Evolutionary conservation across 257 asterid species (phyloP), one percentile per base, ranked within the genome.

Genomic region (Datura wrightii): DNA sequence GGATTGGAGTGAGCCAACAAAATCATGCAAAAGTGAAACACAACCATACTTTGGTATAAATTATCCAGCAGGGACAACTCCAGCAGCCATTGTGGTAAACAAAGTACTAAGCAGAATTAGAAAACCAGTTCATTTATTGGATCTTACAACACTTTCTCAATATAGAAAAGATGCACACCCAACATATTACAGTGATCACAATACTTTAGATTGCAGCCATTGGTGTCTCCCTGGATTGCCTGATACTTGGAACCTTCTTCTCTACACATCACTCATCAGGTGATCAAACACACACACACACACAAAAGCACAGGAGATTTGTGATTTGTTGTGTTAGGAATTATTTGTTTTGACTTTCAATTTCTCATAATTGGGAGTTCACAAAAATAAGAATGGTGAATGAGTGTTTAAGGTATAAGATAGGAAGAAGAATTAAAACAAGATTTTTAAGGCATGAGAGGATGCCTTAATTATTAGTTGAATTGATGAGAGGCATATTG

Each of bases 151-250:
- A n/a, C 92, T 96, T 4, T 94, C 99, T 0, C 99, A 96, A 24
- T 91, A 92, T 50, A 88, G 99, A 8, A 96, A 94, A 84, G 99
- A 96, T 72, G 98, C 94, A 1, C 99, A 96, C 78, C 99, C 99
- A 9, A 85, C 89, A 0, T 83, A 14, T 36, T 93, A 96, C 80
- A 90, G 98, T 82, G 89, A 60, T 59, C 96, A 91, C 59, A 83
- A 84, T 44, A 93, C 94, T 74, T 62, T 96, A 83, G 99, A 96
- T 86, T 96, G 99, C 87, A 96, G 99, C 89, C 99, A 96, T 59
- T 96, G 99, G 99, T 96, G 99, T 85, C 95, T 96, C 8, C 98
- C 99, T 14, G 98, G 99, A 0, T 90, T 96, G 83, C 99, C 99
- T 4, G 99, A 96, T 83, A 93, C 99, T 1, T 96, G 99, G 99